Evolutionary conservation across 305 asterid species (phyloP).

Genomic region (Fraxinus ornus): DNA sequence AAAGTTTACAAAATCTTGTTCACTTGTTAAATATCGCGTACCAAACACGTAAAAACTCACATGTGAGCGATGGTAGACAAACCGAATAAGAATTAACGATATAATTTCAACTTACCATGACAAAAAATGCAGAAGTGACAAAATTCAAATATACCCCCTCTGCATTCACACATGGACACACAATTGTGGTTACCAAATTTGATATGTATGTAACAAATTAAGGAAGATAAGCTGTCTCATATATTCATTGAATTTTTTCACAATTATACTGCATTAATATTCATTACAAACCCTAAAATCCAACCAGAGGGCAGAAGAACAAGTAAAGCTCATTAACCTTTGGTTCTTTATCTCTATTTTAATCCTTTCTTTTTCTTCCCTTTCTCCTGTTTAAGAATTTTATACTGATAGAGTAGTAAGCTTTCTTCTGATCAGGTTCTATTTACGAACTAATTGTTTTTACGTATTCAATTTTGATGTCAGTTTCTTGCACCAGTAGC

Average conservation of each 20-base stretch:
- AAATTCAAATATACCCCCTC: not conserved
- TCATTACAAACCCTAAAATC: not conserved
- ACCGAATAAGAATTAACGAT: not conserved
- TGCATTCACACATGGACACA: not conserved
- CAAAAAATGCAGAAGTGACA: not conserved
- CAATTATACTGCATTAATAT: not conserved
- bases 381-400: slow-evolving; percentile 28
- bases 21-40: no score
- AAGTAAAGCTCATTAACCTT: not conserved
- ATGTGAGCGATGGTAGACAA: not conserved
- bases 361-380: not conserved
- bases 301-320: not conserved
- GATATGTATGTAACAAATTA: not conserved
- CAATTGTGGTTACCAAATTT: not conserved
- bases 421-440: slow-evolving; percentile 19
- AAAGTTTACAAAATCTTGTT: no score
- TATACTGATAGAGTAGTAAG: slow-evolving; percentile 28
- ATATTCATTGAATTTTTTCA: not conserved
- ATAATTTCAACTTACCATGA: not conserved
- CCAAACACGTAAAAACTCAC: not conserved
- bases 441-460: slow-evolving; percentile 23
- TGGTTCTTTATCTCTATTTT: not conserved
- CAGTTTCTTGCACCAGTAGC: slow-evolving; percentile 3
- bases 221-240: not conserved
- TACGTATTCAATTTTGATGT: slow-evolving; percentile 19